Conservation (phyloP, 2,329 filamentous ascomycete genomes). For the Bipolaris zeicola region DNA sequence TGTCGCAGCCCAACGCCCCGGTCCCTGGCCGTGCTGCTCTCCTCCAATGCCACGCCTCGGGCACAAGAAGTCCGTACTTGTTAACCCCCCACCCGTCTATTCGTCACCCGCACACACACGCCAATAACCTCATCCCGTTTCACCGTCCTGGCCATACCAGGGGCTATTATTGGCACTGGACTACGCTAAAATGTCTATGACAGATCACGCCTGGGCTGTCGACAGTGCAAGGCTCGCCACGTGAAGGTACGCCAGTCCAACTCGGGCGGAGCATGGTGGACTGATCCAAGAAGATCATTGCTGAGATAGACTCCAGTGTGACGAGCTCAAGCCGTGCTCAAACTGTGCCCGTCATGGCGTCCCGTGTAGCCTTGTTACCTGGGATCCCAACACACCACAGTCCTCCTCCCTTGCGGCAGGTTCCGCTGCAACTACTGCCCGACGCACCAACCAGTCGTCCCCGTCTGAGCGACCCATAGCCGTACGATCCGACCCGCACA, state of each 20-base stretch:
- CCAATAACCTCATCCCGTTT: constrained; percentile 5
- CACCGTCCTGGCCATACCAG: not conserved
- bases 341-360: constrained; percentile 47
- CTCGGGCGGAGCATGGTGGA: constrained; percentile 5
- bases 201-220: constrained; percentile 38
- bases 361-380: constrained; percentile 42
- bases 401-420: constrained; percentile 18
- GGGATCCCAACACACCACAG: constrained; percentile 27
- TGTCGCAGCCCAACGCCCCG: constrained; percentile 15
- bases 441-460: constrained; percentile 18
- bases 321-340: constrained; percentile 47
- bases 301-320: constrained; percentile 39
- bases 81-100: constrained; percentile 9
- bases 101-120: not conserved
- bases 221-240: constrained; percentile 47
- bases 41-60: constrained; percentile 43
- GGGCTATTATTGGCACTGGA: not conserved
- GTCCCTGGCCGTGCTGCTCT: constrained; percentile 9
- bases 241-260: constrained; percentile 40
- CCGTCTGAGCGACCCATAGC: constrained; percentile 19
- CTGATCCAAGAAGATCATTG: not conserved
- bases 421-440: constrained; percentile 17
- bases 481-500: constrained; percentile 20
- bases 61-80: constrained; percentile 43
- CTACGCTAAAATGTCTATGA: constrained; percentile 2